Evolutionary conservation across 2,329 filamentous ascomycete species (phyloP).

Genomic region (Torrubiella hemipterigena): DNA sequence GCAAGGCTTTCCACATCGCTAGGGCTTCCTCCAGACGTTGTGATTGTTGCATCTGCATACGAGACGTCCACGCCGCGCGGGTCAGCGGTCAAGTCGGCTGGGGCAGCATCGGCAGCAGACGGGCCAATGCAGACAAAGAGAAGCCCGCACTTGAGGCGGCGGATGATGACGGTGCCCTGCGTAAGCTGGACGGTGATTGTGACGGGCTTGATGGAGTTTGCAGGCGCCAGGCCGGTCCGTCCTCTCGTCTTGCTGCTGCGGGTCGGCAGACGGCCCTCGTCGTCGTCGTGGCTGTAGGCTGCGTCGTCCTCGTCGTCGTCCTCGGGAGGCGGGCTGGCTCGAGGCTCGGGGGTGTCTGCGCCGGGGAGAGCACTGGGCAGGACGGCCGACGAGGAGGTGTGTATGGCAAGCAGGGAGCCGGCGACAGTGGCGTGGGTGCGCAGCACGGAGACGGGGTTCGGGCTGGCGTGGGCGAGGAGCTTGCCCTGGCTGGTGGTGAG

Average conservation of each 20-base stretch:
- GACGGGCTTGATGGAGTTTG: slow-evolving; percentile 18
- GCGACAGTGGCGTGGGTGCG: slow-evolving; percentile 54
- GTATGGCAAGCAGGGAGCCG: slow-evolving; percentile 47
- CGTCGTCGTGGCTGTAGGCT: slow-evolving; percentile 5
- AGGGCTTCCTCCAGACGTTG: slow-evolving; percentile 3
- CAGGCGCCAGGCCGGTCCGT: slow-evolving; percentile 3
- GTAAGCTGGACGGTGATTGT: slow-evolving; percentile 47
- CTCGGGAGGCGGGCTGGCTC: slow-evolving; percentile 13
- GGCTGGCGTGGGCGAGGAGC: slow-evolving; percentile 49
- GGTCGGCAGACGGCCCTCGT: slow-evolving; percentile 1
- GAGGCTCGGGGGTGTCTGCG: slow-evolving; percentile 16
- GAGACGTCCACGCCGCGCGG: slow-evolving; percentile 2
- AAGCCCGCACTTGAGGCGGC: slow-evolving; percentile 44
- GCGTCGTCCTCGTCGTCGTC: slow-evolving; percentile 11
- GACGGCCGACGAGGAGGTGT: slow-evolving; percentile 31
- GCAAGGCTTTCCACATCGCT: slow-evolving; percentile 34
- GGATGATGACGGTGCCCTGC: slow-evolving; percentile 46
- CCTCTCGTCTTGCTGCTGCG: slow-evolving; percentile 2
- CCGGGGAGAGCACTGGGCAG: slow-evolving; percentile 30
- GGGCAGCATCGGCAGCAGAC: slow-evolving; percentile 14
- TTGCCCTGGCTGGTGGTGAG: slow-evolving; percentile 49
- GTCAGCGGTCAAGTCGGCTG: slow-evolving; percentile 11
- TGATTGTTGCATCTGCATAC: slow-evolving; percentile 8
- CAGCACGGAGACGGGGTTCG: slow-evolving; percentile 41
- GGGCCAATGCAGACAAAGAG: slow-evolving; percentile 50